phyloP scores from a whole-genome alignment of 306 rosid species.

The Alnus glutinosa region DNA sequence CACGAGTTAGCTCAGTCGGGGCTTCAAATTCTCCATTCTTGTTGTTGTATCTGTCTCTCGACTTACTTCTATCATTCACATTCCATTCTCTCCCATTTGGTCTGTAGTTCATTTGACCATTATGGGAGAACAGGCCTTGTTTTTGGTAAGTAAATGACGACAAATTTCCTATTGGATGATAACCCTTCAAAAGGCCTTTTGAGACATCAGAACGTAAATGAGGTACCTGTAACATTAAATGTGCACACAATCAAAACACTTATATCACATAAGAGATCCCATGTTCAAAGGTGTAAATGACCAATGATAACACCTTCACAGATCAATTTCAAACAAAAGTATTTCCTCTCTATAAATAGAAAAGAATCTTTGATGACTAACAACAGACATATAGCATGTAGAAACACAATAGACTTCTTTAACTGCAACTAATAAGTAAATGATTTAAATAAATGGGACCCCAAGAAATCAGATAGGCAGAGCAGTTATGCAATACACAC shows the following conservation, averaged over 20 bases:
- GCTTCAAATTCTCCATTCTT: slow-evolving; percentile 48
- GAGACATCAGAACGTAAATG: slow-evolving; percentile 47
- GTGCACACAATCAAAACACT: slow-evolving; percentile 15
- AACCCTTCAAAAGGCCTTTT: slow-evolving; percentile 40
- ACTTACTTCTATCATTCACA: slow-evolving; percentile 39
- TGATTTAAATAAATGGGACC: neutral
- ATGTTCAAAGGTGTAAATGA: neutral
- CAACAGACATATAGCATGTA: neutral
- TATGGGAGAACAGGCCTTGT: slow-evolving; percentile 27
- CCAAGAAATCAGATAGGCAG: slow-evolving; percentile 3
- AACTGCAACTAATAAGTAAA: neutral
- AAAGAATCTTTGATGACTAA: neutral
- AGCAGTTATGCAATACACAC: neutral
- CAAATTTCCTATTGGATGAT: slow-evolving; percentile 39
- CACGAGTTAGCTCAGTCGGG: slow-evolving; percentile 55
- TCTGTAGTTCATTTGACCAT: slow-evolving; percentile 28
- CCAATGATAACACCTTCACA: neutral
- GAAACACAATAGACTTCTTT: neutral
- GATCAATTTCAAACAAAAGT: neutral
- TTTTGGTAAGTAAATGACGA: slow-evolving; percentile 44
- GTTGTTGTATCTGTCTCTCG: slow-evolving; percentile 36
- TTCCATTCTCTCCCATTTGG: slow-evolving; percentile 40
- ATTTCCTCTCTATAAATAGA: neutral
- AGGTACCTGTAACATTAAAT: slow-evolving; percentile 44
- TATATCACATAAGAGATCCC: neutral